Conservation (phyloP, 2,329 filamentous ascomycete species). For the Epicoccum nigrum region DNA sequence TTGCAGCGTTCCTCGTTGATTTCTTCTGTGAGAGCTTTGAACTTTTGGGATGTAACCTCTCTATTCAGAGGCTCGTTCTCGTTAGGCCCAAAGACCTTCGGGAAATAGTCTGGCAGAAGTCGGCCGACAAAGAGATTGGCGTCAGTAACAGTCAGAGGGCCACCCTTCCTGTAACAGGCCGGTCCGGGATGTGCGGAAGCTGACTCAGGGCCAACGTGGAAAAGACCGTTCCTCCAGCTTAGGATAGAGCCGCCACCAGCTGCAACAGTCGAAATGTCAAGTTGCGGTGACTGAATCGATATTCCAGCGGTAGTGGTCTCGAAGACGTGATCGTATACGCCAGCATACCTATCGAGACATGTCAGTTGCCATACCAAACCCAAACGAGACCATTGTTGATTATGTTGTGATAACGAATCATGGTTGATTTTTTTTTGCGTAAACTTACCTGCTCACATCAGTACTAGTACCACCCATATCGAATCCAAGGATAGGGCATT, state of each 20-base stretch:
- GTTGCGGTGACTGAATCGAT: conserved; percentile 38
- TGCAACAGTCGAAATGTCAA: conserved; percentile 62
- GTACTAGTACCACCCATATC: conserved; percentile 43
- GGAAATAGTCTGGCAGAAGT: conserved; percentile 84
- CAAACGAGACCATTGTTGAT: no score
- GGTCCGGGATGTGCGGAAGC: conserved; percentile 85
- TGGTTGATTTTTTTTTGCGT: no score
- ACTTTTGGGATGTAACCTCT: conserved; percentile 71
- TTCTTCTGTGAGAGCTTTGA: conserved; percentile 73
- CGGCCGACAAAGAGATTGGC: conserved; percentile 83
- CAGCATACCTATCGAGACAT: conserved; percentile 44
- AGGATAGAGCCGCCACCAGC: conserved; percentile 81
- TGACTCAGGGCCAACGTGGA: conserved; percentile 84
- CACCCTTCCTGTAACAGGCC: conserved; percentile 85
- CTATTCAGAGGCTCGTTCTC: conserved; percentile 79
- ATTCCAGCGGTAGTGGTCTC: conserved; percentile 43
- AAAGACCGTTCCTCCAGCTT: conserved; percentile 83
- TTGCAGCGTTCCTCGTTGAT: conserved; percentile 67
- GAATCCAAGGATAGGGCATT: conserved; percentile 39
- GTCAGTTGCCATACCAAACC: conserved; percentile 41
- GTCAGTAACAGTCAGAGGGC: conserved; percentile 84
- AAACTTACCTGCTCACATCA: no score
- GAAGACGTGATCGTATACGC: conserved; percentile 38
- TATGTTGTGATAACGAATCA: no score
- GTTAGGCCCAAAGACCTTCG: conserved; percentile 86